Evolutionary conservation across 2,329 filamentous ascomycete genomes (phyloP), one percentile per base, ranked within the genome.

Genomic region (Thelonectria discophora): DNA sequence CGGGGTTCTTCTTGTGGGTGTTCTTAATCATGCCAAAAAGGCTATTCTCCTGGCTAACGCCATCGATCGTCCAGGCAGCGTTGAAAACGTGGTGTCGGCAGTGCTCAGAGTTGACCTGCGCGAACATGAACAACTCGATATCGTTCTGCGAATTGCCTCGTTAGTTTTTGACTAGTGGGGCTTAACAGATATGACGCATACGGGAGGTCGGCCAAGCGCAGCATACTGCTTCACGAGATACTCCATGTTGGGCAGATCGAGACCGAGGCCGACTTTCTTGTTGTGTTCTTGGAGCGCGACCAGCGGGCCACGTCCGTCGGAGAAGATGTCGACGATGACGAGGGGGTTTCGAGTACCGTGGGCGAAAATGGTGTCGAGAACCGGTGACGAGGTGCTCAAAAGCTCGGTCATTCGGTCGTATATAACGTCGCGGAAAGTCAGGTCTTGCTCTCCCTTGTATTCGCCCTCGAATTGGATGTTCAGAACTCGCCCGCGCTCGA

Each of bases 91-190:
- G 97, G 76, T 86, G 84, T 21, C 84, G 82, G 68, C 84, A 97
- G 78, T 98, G 94, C 83, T 99, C 95, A 3, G 94, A 98, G 82
- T 98, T 98, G 76, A 99, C 94, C 79, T 99, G 95, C 15, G 94
- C 94, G 77, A 98, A 99, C 95, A 98, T 98, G 84, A 98, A 98
- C 20, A 98, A 84, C 80, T 99, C 95, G 46, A 98, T 92, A 75
- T 98, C 95, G 63, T 93, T 71, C 69, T 71, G 54, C 55, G 50
- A 54, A 60, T 63, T 17, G n/a, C 24, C n/a, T 11, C 20, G 65
- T 71, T 59, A 71, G 67, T 50, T 60, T 53, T 63, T 64, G 62
- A 52, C 60, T 60, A 54, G 57, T 49, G 48, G 37, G 55, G 47
- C 53, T 45, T 37, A 46, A 58, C 47, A 20, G 48, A 63, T 53